These are phyloP conservation scores for Umbilicus rupestris DNA, from an alignment of 164 flowering plant genomes.

Conservation along the genomic window DNA sequence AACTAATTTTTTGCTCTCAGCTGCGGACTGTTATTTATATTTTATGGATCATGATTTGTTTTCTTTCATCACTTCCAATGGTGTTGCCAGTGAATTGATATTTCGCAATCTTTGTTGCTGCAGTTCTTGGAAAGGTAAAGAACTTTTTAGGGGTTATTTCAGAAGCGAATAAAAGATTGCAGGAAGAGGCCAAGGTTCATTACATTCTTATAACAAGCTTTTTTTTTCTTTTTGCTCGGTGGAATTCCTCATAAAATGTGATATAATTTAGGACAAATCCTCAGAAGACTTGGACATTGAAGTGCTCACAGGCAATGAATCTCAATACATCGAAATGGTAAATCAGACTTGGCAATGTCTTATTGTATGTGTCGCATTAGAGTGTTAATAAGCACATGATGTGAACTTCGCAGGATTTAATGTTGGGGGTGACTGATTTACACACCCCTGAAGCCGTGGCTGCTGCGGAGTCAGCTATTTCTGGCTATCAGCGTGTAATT, in stretches of 20 bases:
- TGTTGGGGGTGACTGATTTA: constrained; percentile 83
- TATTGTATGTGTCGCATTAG: not conserved
- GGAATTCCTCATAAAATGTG: not conserved
- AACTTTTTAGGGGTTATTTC: constrained; percentile 67
- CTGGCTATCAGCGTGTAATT: constrained; percentile 31
- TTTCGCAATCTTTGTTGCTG: not conserved
- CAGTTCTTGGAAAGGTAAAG: constrained; percentile 69
- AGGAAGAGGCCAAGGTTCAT: constrained; percentile 46
- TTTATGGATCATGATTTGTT: not conserved
- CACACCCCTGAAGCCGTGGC: constrained; percentile 81
- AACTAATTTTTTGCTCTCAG: no score
- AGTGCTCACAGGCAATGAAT: constrained; percentile 61
- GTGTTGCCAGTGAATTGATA: not conserved
- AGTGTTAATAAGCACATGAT: not conserved
- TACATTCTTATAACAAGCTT: not conserved
- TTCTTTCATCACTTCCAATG: not conserved
- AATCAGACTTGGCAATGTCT: not conserved
- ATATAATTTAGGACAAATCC: constrained; percentile 35
- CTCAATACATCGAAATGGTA: constrained; percentile 79
- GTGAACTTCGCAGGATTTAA: constrained; percentile 46
- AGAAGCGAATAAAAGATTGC: constrained; percentile 57
- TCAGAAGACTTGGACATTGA: constrained; percentile 52
- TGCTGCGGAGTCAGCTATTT: constrained; percentile 73
- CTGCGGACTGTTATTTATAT: not conserved
- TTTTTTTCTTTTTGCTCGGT: not conserved